A percentile compares a stretch with the other conserved stretches of the same genome.
Evolutionary conservation across 2,329 filamentous ascomycete genomes (phyloP).

Genomic region (Rhinocladiella similis): DNA sequence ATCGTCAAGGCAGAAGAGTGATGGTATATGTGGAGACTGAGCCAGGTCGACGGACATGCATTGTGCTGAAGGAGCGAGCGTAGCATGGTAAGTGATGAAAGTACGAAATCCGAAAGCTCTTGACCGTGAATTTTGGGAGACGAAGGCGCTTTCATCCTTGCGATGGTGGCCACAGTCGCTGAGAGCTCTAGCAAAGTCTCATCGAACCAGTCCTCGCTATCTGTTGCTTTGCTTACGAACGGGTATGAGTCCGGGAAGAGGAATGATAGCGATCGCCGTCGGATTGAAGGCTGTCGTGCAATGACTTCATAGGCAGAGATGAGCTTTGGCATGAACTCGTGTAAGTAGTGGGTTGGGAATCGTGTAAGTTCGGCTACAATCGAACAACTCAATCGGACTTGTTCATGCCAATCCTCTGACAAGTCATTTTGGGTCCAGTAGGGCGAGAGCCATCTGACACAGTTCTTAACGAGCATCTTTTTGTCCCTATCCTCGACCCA

Average conservation of each 20-base stretch:
- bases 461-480: constrained; percentile 73
- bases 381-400: constrained; percentile 90
- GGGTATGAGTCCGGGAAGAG: constrained; percentile 89
- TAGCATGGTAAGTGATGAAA: constrained; percentile 78
- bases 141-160: constrained; percentile 72
- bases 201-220: constrained; percentile 67
- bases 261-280: constrained; percentile 69
- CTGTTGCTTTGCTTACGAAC: constrained; percentile 72
- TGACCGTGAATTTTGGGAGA: constrained; percentile 59
- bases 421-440: constrained; percentile 83
- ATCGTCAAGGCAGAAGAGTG: constrained; percentile 86
- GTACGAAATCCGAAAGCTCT: constrained; percentile 54
- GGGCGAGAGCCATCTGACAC: constrained; percentile 84
- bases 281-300: constrained; percentile 61
- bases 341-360: constrained; percentile 75
- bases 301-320: constrained; percentile 85
- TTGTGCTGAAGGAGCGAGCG: constrained; percentile 87
- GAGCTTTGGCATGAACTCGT: constrained; percentile 86
- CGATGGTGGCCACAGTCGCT: constrained; percentile 79
- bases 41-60: constrained; percentile 85
- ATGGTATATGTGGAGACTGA: constrained; percentile 90
- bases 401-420: constrained; percentile 85
- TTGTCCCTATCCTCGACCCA: constrained; percentile 79
- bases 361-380: constrained; percentile 84
- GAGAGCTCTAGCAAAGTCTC: constrained; percentile 87